phyloP scores from a whole-genome alignment of 768 basidiomycete species.

The Tylopilus subfusipes region DNA sequence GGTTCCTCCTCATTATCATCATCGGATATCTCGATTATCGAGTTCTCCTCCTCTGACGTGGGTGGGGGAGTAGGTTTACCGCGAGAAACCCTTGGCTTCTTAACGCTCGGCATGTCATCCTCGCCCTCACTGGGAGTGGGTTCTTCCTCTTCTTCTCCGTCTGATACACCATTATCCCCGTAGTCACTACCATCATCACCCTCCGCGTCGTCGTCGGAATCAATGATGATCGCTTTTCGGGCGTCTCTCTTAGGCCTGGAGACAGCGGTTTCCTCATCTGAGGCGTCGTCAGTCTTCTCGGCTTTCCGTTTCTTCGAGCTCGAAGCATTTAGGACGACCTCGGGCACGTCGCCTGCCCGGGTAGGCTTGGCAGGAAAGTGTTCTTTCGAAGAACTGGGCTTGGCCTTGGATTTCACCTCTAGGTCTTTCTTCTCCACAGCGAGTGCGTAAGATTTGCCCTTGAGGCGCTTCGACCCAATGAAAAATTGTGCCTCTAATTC shows the following conservation, averaged over 20 bases:
- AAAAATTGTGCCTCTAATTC: constrained; percentile 46
- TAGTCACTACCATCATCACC: constrained; percentile 26
- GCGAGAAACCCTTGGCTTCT: constrained; percentile 21
- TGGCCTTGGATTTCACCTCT: constrained; percentile 15
- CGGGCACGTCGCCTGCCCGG: constrained; percentile 44
- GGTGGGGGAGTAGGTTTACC: constrained; percentile 29
- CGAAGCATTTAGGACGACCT: constrained; percentile 51
- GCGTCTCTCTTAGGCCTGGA: constrained; percentile 37
- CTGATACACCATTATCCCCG: constrained; percentile 30
- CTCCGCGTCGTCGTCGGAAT: constrained; percentile 53
- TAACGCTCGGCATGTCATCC: constrained; percentile 19
- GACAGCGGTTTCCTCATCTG: constrained; percentile 30
- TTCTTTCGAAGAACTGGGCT: constrained; percentile 15
- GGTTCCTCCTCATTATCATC: constrained; percentile 28
- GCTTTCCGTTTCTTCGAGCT: constrained; percentile 19
- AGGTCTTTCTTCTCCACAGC: constrained; percentile 41
- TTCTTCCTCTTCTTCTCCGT: constrained; percentile 40
- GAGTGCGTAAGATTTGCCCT: constrained; percentile 70
- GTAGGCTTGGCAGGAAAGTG: constrained; percentile 27
- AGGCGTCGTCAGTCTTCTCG: constrained; percentile 20
- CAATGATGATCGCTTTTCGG: constrained; percentile 39
- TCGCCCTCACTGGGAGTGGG: constrained; percentile 23
- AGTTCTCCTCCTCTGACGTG: constrained; percentile 32
- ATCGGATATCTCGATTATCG: constrained; percentile 21
- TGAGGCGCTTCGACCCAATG: constrained; percentile 61